Conservation (phyloP, 2,329 filamentous ascomycete genomes). For the Clonostachys chloroleuca region DNA sequence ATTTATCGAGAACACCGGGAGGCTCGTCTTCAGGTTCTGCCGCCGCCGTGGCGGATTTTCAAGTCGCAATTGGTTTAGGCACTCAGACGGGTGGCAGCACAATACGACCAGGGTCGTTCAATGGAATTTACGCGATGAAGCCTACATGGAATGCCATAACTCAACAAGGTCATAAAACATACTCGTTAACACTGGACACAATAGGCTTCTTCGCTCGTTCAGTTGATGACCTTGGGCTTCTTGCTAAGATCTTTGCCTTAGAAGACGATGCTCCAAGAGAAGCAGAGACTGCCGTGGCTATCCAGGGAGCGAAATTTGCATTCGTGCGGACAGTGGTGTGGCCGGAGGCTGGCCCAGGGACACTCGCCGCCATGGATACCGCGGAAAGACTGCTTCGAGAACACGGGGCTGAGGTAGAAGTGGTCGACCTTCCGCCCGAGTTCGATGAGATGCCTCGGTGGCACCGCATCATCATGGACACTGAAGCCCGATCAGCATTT, state of each 20-base stretch:
- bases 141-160: constrained; percentile 8
- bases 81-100: constrained; percentile 60
- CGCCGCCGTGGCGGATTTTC: constrained; percentile 58
- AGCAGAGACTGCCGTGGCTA: constrained; percentile 8
- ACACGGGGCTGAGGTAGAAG: constrained; percentile 50
- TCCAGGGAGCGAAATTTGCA: constrained; percentile 48
- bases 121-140: constrained; percentile 35
- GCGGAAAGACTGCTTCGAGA: constrained; percentile 29
- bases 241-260: constrained; percentile 46
- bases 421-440: constrained; percentile 44
- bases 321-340: constrained; percentile 51
- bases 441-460: constrained; percentile 43
- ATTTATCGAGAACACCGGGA: constrained; percentile 54
- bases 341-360: constrained; percentile 36
- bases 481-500: constrained; percentile 49
- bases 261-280: constrained; percentile 22
- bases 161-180: neutral
- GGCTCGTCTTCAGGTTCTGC: constrained; percentile 61
- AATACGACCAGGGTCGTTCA: constrained; percentile 58
- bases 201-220: constrained; percentile 51
- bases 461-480: constrained; percentile 43
- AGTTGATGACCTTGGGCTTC: constrained; percentile 48
- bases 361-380: constrained; percentile 30
- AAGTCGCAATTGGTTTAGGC: constrained; percentile 51
- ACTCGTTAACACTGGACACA: constrained; percentile 39